Evolutionary conservation across 257 asterid species (phyloP), one percentile per base, ranked within the genome.

Genomic region (Solanum boliviense): DNA sequence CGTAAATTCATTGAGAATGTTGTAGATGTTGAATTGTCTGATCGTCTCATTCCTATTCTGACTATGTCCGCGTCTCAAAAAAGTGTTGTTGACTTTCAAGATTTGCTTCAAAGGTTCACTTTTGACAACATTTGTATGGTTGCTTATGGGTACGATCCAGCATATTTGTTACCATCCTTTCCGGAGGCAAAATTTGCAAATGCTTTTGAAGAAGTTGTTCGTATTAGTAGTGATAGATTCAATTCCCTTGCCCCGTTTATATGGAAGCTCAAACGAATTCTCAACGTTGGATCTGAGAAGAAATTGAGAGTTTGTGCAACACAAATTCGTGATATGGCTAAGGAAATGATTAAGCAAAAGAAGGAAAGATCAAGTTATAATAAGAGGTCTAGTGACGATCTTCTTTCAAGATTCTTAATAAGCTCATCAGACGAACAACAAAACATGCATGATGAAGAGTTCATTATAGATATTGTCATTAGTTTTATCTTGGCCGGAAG

Each of bases 31-130:
- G 97, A 94, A 85, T 85, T 95, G 0, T 86, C 87, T 9, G 71
- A 89, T 0, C 93, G 97, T 2, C 84, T 95, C 0, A 36, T 95
- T 39, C 97, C 97, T 1, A 76, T 93, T 20, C 72, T 95, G 9
- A 5, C 48, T 6, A 35, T 15, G 11, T 90, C 96, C 0, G 91
- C 91, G 0, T 72, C 86, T 67, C 39, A 76, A 11, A 25, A 56
- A 15, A 46, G 29, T 13, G 20, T 87, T 52, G 1, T 87, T 76
- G 88, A 87, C 75, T 9, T 87, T 3, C 86, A 87, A 79, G 84
- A 86, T 75, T 13, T 86, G 68, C 87, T 58, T 70, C 87, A 84
- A n/a, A 84, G 87, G 52, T 84, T 87, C 10, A 32, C 86, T 76
- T 87, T 87, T 8, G 88, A 87, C 74, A 87, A 87, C 86, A 87